These are phyloP conservation scores for Takashimella tepidaria DNA, from an alignment of 1,284 basidiomycete genomes.

Conservation along the genomic window DNA sequence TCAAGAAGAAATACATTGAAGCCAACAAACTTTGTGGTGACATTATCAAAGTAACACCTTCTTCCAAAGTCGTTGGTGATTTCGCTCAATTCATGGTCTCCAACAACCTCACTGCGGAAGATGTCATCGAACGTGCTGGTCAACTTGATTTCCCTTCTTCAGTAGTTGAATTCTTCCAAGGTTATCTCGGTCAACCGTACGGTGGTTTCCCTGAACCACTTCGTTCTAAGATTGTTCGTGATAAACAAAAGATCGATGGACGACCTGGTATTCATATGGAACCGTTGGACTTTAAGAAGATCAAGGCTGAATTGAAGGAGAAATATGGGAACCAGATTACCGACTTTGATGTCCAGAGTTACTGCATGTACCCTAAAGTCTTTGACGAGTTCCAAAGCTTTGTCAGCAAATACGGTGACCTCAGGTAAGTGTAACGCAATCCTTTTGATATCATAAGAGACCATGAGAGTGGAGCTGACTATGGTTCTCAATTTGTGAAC, in stretches of 20 bases:
- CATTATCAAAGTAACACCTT: slow-evolving; percentile 98
- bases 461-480: no score
- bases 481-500: no score
- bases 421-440: slow-evolving; percentile 68
- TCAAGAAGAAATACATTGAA: slow-evolving; percentile 98
- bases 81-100: slow-evolving; percentile 99
- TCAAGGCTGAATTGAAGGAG: slow-evolving; percentile 84
- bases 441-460: no score
- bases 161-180: slow-evolving; percentile 95
- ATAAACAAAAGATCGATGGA: slow-evolving; percentile 87
- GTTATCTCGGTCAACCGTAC: slow-evolving; percentile 92
- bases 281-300: slow-evolving; percentile 91
- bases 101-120: slow-evolving; percentile 79
- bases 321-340: slow-evolving; percentile 94
- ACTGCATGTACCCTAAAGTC: slow-evolving; percentile 69
- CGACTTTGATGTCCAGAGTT: slow-evolving; percentile 87
- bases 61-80: slow-evolving; percentile 98
- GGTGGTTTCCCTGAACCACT: slow-evolving; percentile 98
- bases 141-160: slow-evolving; percentile 96
- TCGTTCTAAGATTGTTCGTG: slow-evolving; percentile 83
- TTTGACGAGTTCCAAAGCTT: slow-evolving; percentile 97
- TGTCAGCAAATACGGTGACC: slow-evolving; percentile 90
- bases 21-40: slow-evolving; percentile 95
- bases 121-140: slow-evolving; percentile 80
- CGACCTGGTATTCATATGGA: slow-evolving; percentile 83